phyloP scores from a whole-genome alignment of 768 basidiomycete species.

The Hortiboletus campestris region DNA sequence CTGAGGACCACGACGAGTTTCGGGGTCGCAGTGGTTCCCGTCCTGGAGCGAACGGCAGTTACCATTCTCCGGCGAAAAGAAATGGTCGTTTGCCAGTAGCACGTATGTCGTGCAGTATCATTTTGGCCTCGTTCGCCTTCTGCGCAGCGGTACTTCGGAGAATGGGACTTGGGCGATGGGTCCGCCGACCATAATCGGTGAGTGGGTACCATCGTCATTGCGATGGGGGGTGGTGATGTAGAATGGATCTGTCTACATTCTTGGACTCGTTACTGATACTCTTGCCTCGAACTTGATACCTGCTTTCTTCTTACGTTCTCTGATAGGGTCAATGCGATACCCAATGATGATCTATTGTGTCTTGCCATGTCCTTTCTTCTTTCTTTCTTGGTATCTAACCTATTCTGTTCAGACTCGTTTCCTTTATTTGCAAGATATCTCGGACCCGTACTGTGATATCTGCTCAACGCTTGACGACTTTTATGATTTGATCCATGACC shows the following conservation, averaged over 20 bases:
- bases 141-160: conserved; percentile 28
- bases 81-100: neutral
- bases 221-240: neutral
- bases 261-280: neutral
- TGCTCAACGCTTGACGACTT: neutral
- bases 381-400: neutral
- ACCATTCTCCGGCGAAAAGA: conserved; percentile 5
- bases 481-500: neutral
- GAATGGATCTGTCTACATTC: neutral
- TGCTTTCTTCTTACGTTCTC: neutral
- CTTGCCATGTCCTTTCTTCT: neutral
- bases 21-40: neutral
- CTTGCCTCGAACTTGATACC: neutral
- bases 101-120: conserved; percentile 22
- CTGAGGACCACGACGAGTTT: neutral
- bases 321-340: neutral
- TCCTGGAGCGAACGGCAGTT: neutral
- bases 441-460: neutral
- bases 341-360: neutral
- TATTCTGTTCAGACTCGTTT: neutral
- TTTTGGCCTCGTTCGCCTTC: conserved; percentile 28
- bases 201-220: neutral
- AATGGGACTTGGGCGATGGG: conserved; percentile 24
- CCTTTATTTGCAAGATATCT: neutral
- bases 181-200: conserved; percentile 20